Percentiles rank a stretch among this genome's conserved stretches.
Conservation (phyloP, 805 yeast genomes). For the Ogataea naganishii region DNA sequence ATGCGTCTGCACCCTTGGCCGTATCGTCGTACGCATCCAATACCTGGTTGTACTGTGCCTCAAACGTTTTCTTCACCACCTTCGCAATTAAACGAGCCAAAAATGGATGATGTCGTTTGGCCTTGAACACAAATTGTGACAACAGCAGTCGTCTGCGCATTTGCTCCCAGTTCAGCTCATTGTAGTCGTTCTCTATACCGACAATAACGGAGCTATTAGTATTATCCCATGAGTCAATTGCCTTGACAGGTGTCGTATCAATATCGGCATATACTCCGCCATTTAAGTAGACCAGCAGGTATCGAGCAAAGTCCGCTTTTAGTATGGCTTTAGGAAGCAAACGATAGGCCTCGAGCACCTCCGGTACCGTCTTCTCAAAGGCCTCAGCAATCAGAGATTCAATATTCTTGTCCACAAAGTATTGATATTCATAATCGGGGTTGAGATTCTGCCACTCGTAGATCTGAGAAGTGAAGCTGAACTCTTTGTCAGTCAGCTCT, state of each 20-base stretch:
- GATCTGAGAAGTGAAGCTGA: not conserved
- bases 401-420: not conserved
- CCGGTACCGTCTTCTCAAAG: conserved; percentile 26
- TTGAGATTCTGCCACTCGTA: not conserved
- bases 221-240: conserved; percentile 18
- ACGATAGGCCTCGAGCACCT: conserved; percentile 35
- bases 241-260: conserved; percentile 40
- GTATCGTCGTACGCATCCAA: conserved; percentile 13
- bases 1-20: conserved; percentile 11
- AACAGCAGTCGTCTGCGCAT: conserved; percentile 12
- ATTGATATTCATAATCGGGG: not conserved
- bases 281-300: conserved; percentile 34
- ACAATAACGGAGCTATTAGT: conserved; percentile 10
- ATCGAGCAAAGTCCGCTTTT: conserved; percentile 42
- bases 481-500: not conserved
- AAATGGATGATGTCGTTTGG: conserved; percentile 16
- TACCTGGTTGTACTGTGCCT: conserved; percentile 4
- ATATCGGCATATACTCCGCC: conserved; percentile 53
- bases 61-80: conserved; percentile 10
- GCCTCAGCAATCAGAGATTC: conserved; percentile 5
- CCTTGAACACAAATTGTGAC: conserved; percentile 9
- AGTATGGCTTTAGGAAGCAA: conserved; percentile 37
- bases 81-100: conserved; percentile 14
- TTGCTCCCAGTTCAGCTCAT: conserved; percentile 11
- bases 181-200: conserved; percentile 14